These are phyloP conservation scores for Garcia nutans DNA, from an alignment of 345 rosid genomes.

Conservation along the genomic window DNA sequence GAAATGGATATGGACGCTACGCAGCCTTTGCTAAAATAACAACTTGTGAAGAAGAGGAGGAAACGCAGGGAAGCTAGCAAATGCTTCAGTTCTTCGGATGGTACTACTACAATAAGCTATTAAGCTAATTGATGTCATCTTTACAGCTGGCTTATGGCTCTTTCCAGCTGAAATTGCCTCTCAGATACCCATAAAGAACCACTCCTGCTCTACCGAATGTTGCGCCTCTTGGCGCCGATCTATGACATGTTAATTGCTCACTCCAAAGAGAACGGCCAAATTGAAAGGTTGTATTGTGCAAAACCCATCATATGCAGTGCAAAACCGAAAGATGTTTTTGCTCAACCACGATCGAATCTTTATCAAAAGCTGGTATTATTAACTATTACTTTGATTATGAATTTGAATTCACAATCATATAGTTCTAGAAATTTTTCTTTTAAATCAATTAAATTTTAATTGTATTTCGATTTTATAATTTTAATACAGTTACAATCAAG, in stretches of 20 bases:
- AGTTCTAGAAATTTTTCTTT: neutral
- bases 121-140: neutral
- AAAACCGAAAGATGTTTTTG: too few species aligned
- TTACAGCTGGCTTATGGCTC: neutral
- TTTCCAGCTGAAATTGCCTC: neutral
- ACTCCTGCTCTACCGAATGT: neutral
- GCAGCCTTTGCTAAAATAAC: too few species aligned
- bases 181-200: neutral
- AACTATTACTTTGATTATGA: too few species aligned
- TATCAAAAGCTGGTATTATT: conserved; percentile 36
- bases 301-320: too few species aligned
- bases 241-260: neutral
- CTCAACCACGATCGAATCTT: conserved; percentile 39
- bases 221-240: neutral
- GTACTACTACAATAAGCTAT: neutral
- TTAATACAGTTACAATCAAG: too few species aligned
- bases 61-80: too few species aligned
- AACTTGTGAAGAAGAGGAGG: too few species aligned
- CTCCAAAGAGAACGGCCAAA: neutral
- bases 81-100: too few species aligned
- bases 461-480: too few species aligned
- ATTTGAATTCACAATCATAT: too few species aligned
- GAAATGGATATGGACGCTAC: too few species aligned
- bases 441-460: too few species aligned
- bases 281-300: neutral